These are phyloP conservation scores for Elsinoe batatas DNA, from an alignment of 2,329 filamentous ascomycete genomes.

Conservation along the genomic window DNA sequence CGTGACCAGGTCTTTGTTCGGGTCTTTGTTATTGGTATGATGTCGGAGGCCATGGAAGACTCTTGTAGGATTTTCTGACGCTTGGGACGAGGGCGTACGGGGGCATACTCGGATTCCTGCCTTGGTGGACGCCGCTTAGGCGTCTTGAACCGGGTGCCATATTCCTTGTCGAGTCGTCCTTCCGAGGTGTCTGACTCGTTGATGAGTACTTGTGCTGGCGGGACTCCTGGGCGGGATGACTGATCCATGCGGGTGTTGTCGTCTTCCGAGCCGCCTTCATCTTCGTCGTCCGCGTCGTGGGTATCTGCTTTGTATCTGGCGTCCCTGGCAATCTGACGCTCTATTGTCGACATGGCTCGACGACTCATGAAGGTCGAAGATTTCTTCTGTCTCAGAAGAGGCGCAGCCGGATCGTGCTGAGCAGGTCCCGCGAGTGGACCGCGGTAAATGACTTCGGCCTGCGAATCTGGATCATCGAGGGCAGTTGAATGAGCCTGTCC, in stretches of 20 bases:
- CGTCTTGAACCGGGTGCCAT: not conserved
- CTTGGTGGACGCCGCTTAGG: not conserved
- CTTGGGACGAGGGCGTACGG: not conserved
- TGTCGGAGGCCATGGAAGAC: not conserved
- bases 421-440: too few species aligned
- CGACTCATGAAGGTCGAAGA: not conserved
- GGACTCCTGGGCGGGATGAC: not conserved
- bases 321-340: not conserved
- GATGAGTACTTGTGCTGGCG: not conserved
- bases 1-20: not conserved
- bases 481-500: not conserved
- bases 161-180: too few species aligned
- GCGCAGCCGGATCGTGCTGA: too few species aligned
- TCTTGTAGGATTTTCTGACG: not conserved
- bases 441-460: not conserved
- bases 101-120: not conserved
- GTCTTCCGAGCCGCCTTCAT: not conserved
- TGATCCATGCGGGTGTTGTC: not conserved
- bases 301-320: not conserved
- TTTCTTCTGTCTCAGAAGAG: not conserved
- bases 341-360: conserved; percentile 1
- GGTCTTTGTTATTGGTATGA: not conserved
- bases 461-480: not conserved
- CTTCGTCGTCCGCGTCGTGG: not conserved
- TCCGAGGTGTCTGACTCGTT: too few species aligned